These are phyloP conservation scores for Chenopodium album DNA, from an alignment of 148 eudicot species.

Conservation along the genomic window DNA sequence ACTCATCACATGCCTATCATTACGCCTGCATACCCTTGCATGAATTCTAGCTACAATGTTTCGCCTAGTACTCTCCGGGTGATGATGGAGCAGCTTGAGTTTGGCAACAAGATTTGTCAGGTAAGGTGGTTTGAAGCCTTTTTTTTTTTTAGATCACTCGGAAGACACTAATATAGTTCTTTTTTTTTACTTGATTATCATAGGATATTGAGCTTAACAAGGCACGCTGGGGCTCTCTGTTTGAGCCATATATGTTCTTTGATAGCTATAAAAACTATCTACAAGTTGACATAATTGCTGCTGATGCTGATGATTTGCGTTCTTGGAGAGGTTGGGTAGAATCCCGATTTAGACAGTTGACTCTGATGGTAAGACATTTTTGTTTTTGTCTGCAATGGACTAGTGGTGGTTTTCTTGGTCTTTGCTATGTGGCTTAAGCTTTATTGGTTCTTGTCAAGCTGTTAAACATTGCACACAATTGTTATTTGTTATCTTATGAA, in stretches of 20 bases:
- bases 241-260: constrained; percentile 77
- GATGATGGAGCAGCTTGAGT: constrained; percentile 76
- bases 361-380: constrained; percentile 60
- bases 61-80: constrained; percentile 81
- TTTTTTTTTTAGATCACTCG: no score
- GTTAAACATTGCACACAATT: not conserved
- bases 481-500: not conserved
- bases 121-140: constrained; percentile 32
- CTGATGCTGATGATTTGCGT: constrained; percentile 65
- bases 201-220: constrained; percentile 81
- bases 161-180: not conserved
- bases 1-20: constrained; percentile 91
- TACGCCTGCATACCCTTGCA: constrained; percentile 96
- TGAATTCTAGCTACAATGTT: constrained; percentile 96
- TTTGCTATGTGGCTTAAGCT: not conserved
- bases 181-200: not conserved
- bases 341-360: constrained; percentile 80
- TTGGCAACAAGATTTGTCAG: constrained; percentile 74
- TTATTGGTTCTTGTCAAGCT: not conserved
- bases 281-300: constrained; percentile 71
- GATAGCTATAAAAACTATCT: constrained; percentile 82
- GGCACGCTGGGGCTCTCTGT: constrained; percentile 59
- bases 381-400: not conserved
- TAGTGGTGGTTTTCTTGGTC: not conserved
- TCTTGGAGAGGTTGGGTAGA: constrained; percentile 98